Evolutionary conservation across 441 rosid species (phyloP).

Genomic region (Rhodomyrtus psidioides): DNA sequence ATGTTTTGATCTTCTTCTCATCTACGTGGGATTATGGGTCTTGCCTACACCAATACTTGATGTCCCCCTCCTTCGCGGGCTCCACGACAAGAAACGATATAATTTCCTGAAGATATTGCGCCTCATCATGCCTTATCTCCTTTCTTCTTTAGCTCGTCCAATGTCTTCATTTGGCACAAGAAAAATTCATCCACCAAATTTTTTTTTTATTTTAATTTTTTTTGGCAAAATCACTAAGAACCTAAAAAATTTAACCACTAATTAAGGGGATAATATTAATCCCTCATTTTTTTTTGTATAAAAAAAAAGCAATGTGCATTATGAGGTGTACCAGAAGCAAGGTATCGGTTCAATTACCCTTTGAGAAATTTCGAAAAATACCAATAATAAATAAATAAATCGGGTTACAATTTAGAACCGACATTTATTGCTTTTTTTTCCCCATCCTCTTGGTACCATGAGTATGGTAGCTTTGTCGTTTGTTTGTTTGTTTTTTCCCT

Average conservation of each 20-base stretch:
- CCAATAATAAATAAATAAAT: neutral
- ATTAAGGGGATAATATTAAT: neutral
- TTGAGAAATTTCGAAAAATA: neutral
- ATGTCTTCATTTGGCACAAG: neutral
- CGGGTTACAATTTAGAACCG: neutral
- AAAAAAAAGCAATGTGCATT: neutral
- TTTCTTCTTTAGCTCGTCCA: neutral
- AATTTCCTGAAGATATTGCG: neutral
- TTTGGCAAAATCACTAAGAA: neutral
- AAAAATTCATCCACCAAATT: neutral
- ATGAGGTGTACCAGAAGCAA: neutral
- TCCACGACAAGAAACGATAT: neutral
- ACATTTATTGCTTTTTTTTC: neutral
- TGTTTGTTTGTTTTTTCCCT: neutral
- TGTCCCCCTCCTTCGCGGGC: neutral
- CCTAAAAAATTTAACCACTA: neutral
- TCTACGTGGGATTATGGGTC: neutral
- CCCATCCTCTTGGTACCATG: neutral
- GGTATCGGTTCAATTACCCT: neutral
- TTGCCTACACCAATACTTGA: neutral
- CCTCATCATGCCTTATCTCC: neutral
- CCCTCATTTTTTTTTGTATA: neutral
- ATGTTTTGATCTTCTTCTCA: neutral
- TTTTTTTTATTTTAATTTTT: too few species aligned
- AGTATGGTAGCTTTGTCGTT: neutral